A percentile compares a stretch with the other conserved stretches of the same genome.
Evolutionary conservation across 345 rosid genomes (phyloP).

Genomic region (Boechera divaricarpa): DNA sequence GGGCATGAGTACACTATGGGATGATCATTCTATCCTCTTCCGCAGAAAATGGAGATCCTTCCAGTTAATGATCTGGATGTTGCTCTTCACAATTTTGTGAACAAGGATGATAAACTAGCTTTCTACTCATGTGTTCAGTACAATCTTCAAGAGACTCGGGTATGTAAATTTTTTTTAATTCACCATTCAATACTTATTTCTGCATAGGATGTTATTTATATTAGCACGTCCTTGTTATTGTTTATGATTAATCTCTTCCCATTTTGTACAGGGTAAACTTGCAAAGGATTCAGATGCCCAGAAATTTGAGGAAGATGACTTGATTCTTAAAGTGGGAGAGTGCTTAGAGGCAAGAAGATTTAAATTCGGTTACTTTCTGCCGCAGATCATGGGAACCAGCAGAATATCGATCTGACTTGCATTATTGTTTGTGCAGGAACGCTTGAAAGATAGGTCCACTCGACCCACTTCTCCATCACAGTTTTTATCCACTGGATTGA

Average conservation of each 20-base stretch:
- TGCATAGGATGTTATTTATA: neutral
- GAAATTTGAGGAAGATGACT: slow-evolving; percentile 75
- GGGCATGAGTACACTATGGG: slow-evolving; percentile 21
- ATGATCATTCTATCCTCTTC: slow-evolving; percentile 37
- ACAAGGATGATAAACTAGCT: slow-evolving; percentile 95
- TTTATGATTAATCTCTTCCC: slow-evolving; percentile 34
- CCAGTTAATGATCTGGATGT: slow-evolving; percentile 95
- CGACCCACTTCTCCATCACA: slow-evolving; percentile 61
- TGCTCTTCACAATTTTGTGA: slow-evolving; percentile 94
- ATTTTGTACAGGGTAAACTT: slow-evolving; percentile 69
- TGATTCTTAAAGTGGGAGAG: slow-evolving; percentile 91
- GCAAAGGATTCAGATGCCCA: slow-evolving; percentile 70
- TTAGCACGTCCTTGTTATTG: neutral
- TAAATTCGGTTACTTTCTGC: neutral
- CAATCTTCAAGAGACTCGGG: slow-evolving; percentile 96
- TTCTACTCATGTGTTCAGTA: slow-evolving; percentile 82
- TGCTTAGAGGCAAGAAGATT: slow-evolving; percentile 82
- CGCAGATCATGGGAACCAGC: neutral
- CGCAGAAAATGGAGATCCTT: slow-evolving; percentile 98
- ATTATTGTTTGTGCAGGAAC: slow-evolving; percentile 60
- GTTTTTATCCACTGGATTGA: slow-evolving; percentile 56
- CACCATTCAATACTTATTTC: slow-evolving; percentile 6
- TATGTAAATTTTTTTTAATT: slow-evolving; percentile 47
- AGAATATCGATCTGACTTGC: slow-evolving; percentile 32
- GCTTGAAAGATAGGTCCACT: slow-evolving; percentile 79